Percentiles rank a stretch among this genome's conserved stretches.
Conservation (phyloP, 2,329 filamentous ascomycete species). For the Calonectria montana region DNA sequence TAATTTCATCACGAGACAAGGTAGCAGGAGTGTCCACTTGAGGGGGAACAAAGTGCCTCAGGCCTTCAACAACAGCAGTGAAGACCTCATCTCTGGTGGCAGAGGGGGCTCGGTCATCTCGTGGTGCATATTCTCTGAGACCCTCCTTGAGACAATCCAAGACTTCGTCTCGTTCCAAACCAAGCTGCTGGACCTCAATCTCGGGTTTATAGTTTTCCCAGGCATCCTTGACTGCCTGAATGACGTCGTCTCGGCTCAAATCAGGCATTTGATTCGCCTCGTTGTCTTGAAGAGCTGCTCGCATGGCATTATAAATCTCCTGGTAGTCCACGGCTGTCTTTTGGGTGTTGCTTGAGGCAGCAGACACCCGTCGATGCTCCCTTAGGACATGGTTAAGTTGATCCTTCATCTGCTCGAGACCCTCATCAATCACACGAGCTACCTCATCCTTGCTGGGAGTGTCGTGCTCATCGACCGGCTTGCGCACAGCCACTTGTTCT, state of each 20-base stretch:
- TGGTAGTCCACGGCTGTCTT: constrained; percentile 77
- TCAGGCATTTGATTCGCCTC: constrained; percentile 57
- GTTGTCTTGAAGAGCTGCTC: constrained; percentile 76
- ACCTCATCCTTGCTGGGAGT: constrained; percentile 75
- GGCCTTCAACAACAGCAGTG: constrained; percentile 84
- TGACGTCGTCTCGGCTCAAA: constrained; percentile 82
- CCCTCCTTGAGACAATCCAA: constrained; percentile 88
- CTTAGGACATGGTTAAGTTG: constrained; percentile 85
- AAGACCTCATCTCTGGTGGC: constrained; percentile 88
- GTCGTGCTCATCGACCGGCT: constrained; percentile 59
- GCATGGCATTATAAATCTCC: constrained; percentile 87
- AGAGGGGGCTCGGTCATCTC: constrained; percentile 63
- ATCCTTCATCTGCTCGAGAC: constrained; percentile 83
- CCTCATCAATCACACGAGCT: constrained; percentile 80
- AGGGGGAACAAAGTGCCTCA: constrained; percentile 84
- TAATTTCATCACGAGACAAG: constrained; percentile 84
- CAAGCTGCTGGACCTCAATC: constrained; percentile 89
- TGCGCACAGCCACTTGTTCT: constrained; percentile 70
- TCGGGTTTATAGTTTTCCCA: constrained; percentile 97
- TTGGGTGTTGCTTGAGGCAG: constrained; percentile 70
- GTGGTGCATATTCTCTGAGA: constrained; percentile 77
- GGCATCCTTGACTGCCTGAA: constrained; percentile 87
- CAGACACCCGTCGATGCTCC: constrained; percentile 78
- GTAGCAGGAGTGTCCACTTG: constrained; percentile 75
- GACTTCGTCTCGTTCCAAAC: constrained; percentile 90